Evolutionary conservation across 2,329 filamentous ascomycete species (phyloP), one percentile per base, ranked within the genome.

Genomic region (Colletotrichum camelliae): DNA sequence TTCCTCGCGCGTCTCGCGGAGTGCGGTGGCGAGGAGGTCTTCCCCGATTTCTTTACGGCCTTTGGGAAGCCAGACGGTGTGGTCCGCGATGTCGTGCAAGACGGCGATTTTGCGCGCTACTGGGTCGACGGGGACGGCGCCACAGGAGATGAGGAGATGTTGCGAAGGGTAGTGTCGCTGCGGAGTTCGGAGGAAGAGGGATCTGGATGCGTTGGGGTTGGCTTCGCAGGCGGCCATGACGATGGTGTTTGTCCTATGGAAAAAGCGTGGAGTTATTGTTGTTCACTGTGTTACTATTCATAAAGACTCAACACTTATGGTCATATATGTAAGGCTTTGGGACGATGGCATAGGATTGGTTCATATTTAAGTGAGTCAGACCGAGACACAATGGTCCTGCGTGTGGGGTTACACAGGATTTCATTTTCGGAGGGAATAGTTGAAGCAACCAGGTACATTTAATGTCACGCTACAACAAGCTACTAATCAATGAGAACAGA

Each of bases 1-100:
- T 79, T 89, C 88, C 77, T 89, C 88, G 60, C 82, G 82, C 1
- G 87, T 88, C 79, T 89, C 88, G 39, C 87, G 85, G 15, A 89
- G 77, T 13, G 87, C 88, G 1, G 87, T 82, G 3, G 79, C 80
- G 18, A 85, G 82, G 48, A 87, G 81, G 74, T 82, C 82, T 78
- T 89, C 87, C 69, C 82, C 84, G 57, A 89, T 85, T 78, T 88
- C 85, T 79, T 88, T 88, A 76, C 87, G 84, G 62, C 88, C 87
- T 78, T 89, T 89, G 64, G 87, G 87, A 8, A 89, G 82, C 80
- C 88, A 87, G 79, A 21, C 83, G 81, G 74, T 86, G 84, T 58
- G 82, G 82, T 31, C 80, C 82, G 80, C 89, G 88, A 79, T 83
- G 86, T 35, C 89, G 79, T 39, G 88, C 79, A 48, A 88, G 81